Conservation (phyloP, 148 eudicot species). For the Camellia lanceoleosa region DNA sequence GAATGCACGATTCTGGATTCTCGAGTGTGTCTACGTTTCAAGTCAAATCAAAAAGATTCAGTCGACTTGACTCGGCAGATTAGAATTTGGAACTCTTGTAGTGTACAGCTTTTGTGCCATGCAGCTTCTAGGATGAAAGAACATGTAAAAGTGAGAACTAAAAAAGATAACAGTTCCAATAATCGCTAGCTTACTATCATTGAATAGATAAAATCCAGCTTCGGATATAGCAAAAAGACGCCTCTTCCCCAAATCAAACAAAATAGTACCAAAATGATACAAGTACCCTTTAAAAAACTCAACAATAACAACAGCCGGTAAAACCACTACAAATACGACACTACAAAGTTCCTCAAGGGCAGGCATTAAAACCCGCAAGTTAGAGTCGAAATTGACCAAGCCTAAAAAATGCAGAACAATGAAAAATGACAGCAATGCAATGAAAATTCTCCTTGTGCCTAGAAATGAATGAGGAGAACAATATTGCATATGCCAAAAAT, state of each 20-base stretch:
- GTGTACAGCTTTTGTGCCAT: background rate
- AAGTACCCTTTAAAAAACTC: constrained; percentile 12
- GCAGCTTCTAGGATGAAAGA: no score
- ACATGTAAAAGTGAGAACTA: no score
- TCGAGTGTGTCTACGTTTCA: no score
- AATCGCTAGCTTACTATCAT: background rate
- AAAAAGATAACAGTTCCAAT: no score
- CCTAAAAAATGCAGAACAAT: constrained; percentile 19
- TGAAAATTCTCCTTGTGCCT: constrained; percentile 26
- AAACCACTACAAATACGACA: constrained; percentile 23
- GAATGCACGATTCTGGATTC: no score
- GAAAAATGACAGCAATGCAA: constrained; percentile 14
- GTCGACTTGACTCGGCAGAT: background rate
- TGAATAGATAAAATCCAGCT: constrained; percentile 4
- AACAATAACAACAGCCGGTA: constrained; percentile 15
- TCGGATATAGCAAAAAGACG: constrained; percentile 3
- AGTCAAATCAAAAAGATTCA: background rate
- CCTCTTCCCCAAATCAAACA: background rate
- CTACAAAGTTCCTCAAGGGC: constrained; percentile 19
- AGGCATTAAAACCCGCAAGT: constrained; percentile 9
- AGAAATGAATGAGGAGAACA: constrained; percentile 29
- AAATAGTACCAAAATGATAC: background rate
- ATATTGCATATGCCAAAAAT: constrained; percentile 9
- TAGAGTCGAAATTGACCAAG: constrained; percentile 21
- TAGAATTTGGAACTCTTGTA: background rate